A percentile compares a stretch with the other conserved stretches of the same genome.
Evolutionary conservation across 2,329 filamentous ascomycete species (phyloP).

Genomic region (Fusarium graminum): DNA sequence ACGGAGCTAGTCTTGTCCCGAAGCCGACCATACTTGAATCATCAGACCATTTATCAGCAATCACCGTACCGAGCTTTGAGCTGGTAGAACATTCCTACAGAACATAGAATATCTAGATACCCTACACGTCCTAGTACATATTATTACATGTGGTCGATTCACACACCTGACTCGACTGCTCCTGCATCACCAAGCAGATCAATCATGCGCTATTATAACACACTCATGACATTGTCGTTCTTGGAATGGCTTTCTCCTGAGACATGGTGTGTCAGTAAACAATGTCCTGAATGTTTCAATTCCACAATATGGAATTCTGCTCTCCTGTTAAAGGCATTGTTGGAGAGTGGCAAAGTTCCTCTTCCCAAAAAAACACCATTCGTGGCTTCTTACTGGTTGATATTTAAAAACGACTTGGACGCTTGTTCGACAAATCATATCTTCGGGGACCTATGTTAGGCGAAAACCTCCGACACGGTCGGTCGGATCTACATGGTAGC

Average conservation of each 20-base stretch:
- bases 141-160: neutral
- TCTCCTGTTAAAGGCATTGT: constrained; percentile 11
- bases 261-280: neutral
- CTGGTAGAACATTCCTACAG: neutral
- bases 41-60: neutral
- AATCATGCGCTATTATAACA: neutral
- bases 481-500: constrained; percentile 21
- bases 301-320: constrained; percentile 20
- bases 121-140: too few species aligned
- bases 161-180: neutral
- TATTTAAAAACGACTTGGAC: constrained; percentile 23
- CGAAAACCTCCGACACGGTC: constrained; percentile 17
- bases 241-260: constrained; percentile 2
- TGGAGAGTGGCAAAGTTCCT: constrained; percentile 37
- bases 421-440: constrained; percentile 38
- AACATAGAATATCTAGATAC: neutral
- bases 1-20: constrained; percentile 36
- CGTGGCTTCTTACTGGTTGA: constrained; percentile 42
- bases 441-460: constrained; percentile 12
- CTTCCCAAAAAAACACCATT: constrained; percentile 36
- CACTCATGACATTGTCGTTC: neutral
- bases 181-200: neutral
- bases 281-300: constrained; percentile 31
- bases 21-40: neutral
- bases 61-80: neutral